Evolutionary conservation across 2,329 filamentous ascomycete species (phyloP).

Genomic region (Pezicula neosporulosa): DNA sequence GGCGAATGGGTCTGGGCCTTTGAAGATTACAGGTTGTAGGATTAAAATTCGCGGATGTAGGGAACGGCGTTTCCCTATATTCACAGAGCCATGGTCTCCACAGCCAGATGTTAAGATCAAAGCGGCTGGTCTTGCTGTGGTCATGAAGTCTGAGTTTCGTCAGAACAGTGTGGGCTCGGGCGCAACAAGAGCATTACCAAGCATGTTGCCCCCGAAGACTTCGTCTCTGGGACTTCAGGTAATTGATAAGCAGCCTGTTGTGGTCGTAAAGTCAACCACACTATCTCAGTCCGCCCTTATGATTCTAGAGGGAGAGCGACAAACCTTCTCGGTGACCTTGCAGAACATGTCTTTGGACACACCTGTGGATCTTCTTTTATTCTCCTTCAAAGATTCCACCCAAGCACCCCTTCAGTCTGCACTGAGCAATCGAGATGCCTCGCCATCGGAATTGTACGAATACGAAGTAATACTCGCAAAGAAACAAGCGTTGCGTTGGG

Average conservation of each 20-base stretch:
- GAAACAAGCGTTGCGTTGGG: slow-evolving; percentile 63
- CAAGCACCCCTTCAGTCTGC: slow-evolving; percentile 73
- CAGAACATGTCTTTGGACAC: slow-evolving; percentile 71
- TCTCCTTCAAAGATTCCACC: slow-evolving; percentile 88
- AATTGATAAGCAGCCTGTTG: slow-evolving; percentile 73
- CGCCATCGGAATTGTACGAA: slow-evolving; percentile 78
- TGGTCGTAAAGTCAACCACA: slow-evolving; percentile 72
- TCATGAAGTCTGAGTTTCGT: slow-evolving; percentile 23
- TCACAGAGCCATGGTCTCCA: slow-evolving; percentile 71
- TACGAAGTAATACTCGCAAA: slow-evolving; percentile 76
- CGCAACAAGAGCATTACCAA: slow-evolving; percentile 33
- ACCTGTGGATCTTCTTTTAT: slow-evolving; percentile 77
- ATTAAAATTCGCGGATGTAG: slow-evolving; percentile 80
- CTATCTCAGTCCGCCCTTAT: slow-evolving; percentile 83
- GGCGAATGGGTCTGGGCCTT: slow-evolving; percentile 61
- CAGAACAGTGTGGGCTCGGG: slow-evolving; percentile 27
- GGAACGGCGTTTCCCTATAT: slow-evolving; percentile 80
- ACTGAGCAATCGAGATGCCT: slow-evolving; percentile 71
- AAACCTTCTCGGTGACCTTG: slow-evolving; percentile 73
- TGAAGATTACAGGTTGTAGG: slow-evolving; percentile 74
- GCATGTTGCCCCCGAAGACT: slow-evolving; percentile 41
- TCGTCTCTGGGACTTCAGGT: slow-evolving; percentile 64
- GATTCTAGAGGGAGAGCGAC: slow-evolving; percentile 87
- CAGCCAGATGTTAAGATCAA: slow-evolving; percentile 72
- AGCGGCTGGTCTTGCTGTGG: slow-evolving; percentile 59